Evolutionary conservation across 768 basidiomycete species (phyloP), one percentile per base, ranked within the genome.

Genomic region (Leccinum uliginosum): DNA sequence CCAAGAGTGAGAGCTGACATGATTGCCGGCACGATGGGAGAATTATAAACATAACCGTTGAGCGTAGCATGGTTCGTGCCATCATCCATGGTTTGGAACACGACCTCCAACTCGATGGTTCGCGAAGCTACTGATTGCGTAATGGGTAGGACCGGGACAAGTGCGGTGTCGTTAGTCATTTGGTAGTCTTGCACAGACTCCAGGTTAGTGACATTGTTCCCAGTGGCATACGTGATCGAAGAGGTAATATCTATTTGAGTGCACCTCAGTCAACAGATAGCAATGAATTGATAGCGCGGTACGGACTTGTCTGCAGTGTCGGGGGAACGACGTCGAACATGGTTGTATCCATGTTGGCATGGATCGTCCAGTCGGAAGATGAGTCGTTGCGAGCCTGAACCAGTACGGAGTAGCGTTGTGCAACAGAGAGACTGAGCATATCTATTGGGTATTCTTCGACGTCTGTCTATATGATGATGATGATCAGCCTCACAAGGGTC

Each of bases 331-430:
- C 76, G 70, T 98, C 96, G 71, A 97, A 98, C 93, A 95, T 96
- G 59, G 75, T 76, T 0, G 81, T 81, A 67, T 95, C 91, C 83
- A 98, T 91, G 76, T 94, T 91, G 6, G 89, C 89, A 66, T 93
- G 91, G 57, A 99, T 84, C 51, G 83, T 84, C 86, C 86, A 98
- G 76, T 99, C 97, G 21, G 81, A 75, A 3, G 80, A 74, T 0
- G 87, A 89, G 60, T 93, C 90, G 71, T 95, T 95, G 49, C 88
- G 83, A 10, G 96, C 95, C 11, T 87, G 87, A 52, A 99, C 91
- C 30, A 98, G 84, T 40, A 99, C 77, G 0, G 94, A 95, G 72
- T 96, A 97, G 19, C 96, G 85, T 71, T 98, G 96, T 0, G 94
- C 94, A 29, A 89, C 93, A 14, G 91, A 79, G 55, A 98, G 56